Evolutionary conservation across 2,329 filamentous ascomycete species (phyloP).

Genomic region (Alternaria conjuncta): DNA sequence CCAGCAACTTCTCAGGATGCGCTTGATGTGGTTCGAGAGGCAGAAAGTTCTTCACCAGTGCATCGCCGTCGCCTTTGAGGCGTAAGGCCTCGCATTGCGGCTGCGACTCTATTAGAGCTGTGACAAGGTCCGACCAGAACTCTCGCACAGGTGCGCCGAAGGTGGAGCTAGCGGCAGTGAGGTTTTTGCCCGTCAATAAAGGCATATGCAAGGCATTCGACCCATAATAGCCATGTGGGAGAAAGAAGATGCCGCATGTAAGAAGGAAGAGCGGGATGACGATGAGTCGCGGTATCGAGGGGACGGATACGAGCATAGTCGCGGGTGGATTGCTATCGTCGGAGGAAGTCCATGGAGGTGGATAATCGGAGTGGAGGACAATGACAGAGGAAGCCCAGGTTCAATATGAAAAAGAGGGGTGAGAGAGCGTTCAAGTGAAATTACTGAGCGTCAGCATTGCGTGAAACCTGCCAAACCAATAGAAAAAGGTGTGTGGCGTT

Average conservation of each 20-base stretch:
- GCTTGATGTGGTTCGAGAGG: conserved; percentile 16
- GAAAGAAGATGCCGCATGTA: conserved; percentile 15
- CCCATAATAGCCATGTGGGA: conserved; percentile 11
- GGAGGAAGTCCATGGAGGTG: conserved; percentile 1
- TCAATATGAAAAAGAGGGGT: not conserved
- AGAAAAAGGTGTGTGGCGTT: not conserved
- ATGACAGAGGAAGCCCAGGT: not conserved
- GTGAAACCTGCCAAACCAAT: not conserved
- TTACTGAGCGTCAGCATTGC: not conserved
- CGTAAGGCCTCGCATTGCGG: conserved; percentile 21
- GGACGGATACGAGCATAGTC: conserved; percentile 21
- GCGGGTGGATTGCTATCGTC: not conserved
- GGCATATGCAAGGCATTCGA: not conserved
- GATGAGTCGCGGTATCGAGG: conserved; percentile 19
- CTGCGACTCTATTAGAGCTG: conserved; percentile 17
- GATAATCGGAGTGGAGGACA: not conserved
- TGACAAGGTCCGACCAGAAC: conserved; percentile 25
- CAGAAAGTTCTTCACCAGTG: conserved; percentile 10
- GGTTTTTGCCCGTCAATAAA: conserved; percentile 7
- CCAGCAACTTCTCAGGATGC: conserved; percentile 16
- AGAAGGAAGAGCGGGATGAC: conserved; percentile 18
- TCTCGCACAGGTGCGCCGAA: conserved; percentile 16
- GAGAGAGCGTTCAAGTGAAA: not conserved
- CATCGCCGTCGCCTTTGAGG: conserved; percentile 14
- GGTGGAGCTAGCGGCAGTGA: conserved; percentile 20